Evolutionary conservation across 306 rosid genomes (phyloP).

Genomic region (Cicer yamashitae): DNA sequence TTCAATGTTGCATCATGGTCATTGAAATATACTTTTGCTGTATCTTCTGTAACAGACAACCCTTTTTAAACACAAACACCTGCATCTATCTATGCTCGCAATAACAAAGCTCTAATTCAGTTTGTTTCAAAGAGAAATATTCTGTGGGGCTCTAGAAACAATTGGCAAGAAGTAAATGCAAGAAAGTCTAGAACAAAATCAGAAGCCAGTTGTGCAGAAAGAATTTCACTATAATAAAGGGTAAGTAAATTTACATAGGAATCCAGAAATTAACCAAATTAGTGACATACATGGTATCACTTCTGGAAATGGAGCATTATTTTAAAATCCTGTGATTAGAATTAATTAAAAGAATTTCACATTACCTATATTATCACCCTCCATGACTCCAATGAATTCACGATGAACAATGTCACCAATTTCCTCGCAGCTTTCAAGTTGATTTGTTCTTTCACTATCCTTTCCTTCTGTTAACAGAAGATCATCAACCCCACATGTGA

Average conservation of each 20-base stretch:
- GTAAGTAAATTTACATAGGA: neutral
- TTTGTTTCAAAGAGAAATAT: constrained; percentile 30
- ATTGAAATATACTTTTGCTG: neutral
- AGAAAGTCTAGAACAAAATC: neutral
- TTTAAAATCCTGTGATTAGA: constrained; percentile 7
- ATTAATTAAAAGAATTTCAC: constrained; percentile 2
- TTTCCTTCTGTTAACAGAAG: constrained; percentile 67
- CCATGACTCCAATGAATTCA: constrained; percentile 66
- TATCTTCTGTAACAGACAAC: constrained; percentile 1
- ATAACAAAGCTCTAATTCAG: constrained; percentile 10
- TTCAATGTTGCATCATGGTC: neutral
- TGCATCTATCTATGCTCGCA: constrained; percentile 6
- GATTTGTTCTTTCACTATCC: constrained; percentile 71
- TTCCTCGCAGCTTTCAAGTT: constrained; percentile 77
- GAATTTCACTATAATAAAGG: constrained; percentile 21
- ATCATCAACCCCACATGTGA: constrained; percentile 96
- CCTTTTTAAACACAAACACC: constrained; percentile 1
- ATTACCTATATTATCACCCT: constrained; percentile 66
- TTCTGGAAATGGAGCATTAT: constrained; percentile 29
- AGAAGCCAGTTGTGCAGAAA: neutral
- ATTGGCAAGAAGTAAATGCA: constrained; percentile 10
- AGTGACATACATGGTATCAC: constrained; percentile 25
- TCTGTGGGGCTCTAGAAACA: neutral
- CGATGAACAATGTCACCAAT: constrained; percentile 82
- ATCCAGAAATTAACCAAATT: neutral